Percentiles rank a stretch among this genome's conserved stretches.
Conservation (phyloP, 2,329 filamentous ascomycete genomes). For the Stagonosporopsis cucurbitacearum region DNA sequence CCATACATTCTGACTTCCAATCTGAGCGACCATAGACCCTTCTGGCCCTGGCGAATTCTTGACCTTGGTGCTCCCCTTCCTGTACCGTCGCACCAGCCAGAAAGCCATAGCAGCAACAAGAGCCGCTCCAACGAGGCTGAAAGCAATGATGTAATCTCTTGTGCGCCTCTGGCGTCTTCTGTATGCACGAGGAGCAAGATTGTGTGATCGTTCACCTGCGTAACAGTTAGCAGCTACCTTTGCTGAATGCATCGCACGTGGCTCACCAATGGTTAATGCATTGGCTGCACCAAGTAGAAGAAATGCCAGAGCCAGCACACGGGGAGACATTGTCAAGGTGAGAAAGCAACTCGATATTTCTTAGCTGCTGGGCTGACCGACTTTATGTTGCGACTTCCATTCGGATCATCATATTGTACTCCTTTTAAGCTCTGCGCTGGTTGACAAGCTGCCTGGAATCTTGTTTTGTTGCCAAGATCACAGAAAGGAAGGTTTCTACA, state of each 20-base stretch:
- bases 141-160: background rate
- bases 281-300: background rate
- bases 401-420: background rate
- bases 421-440: background rate
- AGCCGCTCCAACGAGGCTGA: background rate
- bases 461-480: slow-evolving; percentile 1
- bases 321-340: background rate
- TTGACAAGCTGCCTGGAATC: background rate
- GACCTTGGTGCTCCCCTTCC: background rate
- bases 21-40: background rate
- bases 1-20: background rate
- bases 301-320: background rate
- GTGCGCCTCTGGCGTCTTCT: background rate
- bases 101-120: background rate
- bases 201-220: background rate
- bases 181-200: background rate
- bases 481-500: background rate
- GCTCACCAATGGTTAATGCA: slow-evolving; percentile 1
- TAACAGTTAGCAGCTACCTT: no score
- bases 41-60: background rate
- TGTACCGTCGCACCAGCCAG: background rate
- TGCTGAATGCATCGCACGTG: background rate
- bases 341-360: background rate
- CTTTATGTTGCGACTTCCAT: background rate
- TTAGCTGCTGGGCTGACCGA: no score